Conservation (phyloP, 257 asterid species). For the Lavandula angustifolia region DNA sequence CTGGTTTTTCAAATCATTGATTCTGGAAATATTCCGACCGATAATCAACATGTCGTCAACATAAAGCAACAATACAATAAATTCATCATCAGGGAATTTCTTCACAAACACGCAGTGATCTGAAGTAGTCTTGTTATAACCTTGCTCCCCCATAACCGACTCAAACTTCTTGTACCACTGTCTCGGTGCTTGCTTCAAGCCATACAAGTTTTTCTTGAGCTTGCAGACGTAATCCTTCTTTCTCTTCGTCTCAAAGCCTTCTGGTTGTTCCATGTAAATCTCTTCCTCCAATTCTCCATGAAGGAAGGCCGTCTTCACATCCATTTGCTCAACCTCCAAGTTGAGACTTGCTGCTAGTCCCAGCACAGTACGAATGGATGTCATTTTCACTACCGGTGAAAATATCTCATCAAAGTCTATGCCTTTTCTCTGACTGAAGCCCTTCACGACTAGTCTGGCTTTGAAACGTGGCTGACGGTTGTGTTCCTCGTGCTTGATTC, state of each 20-base stretch:
- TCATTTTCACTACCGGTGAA: slow-evolving; percentile 5
- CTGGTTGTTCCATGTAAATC: no score
- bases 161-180: no score
- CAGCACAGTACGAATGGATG: neutral
- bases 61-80: no score
- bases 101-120: neutral
- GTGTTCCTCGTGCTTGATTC: neutral
- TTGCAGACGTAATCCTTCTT: no score
- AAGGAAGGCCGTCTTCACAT: slow-evolving; percentile 23
- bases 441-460: neutral
- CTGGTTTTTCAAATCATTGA: neutral
- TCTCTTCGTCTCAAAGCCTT: no score
- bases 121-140: neutral
- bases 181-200: no score
- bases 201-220: no score
- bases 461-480: neutral
- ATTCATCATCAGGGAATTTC: neutral
- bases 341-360: neutral
- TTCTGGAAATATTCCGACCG: neutral
- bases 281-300: slow-evolving; percentile 13
- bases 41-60: no score
- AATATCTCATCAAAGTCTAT: slow-evolving; percentile 5
- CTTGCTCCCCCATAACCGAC: no score
- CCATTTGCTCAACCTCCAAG: slow-evolving; percentile 17
- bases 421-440: neutral